Evolutionary conservation across 1,139 yeast species (phyloP), one percentile per base, ranked within the genome.

Genomic region (Sugiyamaella paludigena): DNA sequence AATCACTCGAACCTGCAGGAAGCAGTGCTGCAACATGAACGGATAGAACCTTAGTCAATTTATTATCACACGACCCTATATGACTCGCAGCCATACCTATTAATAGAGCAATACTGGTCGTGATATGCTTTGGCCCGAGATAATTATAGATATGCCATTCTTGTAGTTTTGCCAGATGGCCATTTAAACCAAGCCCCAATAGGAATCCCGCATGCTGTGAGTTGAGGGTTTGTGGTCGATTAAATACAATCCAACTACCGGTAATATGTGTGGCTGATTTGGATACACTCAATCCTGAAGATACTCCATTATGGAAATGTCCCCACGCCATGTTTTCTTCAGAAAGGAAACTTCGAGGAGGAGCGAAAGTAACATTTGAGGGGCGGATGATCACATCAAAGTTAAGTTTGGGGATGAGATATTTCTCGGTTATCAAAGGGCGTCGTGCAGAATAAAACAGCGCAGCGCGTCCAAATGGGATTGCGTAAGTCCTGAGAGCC

Each of bases 121-220:
- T 78, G 1, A 85, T 80, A 62, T 87, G 92, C 59, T 94, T 91
- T 0, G 96, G 95, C 0, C 96, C 96, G 45, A 94, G 70, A 57
- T 89, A 91, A 61, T 92, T 91, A 66, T 89, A 94, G 29, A 94
- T 86, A 63, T 91, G 97, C 98, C 98, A 94, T 64, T 92, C 97
- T 61, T 94, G 98, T 30, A 94, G 70, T 40, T 76, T 76, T 54
- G 80, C 83, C 57, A 94, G 69, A 64, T 91, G 96, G 0, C 98
- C 98, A 69, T 88, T 88, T 38, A 94, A 72, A 0, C 99, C 99
- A 24, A 92, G 70, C 0, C 98, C 98, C 27, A 89, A 71, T n/a
- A 94, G 69, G 59, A 94, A 89, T 0, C 99, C 99, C 15, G 96
- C 98, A 69, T 91, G 97, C 55, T 86, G 95, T 0, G 95, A 77